phyloP scores from a whole-genome alignment of 257 asterid species.

The Solanum virginianum region DNA sequence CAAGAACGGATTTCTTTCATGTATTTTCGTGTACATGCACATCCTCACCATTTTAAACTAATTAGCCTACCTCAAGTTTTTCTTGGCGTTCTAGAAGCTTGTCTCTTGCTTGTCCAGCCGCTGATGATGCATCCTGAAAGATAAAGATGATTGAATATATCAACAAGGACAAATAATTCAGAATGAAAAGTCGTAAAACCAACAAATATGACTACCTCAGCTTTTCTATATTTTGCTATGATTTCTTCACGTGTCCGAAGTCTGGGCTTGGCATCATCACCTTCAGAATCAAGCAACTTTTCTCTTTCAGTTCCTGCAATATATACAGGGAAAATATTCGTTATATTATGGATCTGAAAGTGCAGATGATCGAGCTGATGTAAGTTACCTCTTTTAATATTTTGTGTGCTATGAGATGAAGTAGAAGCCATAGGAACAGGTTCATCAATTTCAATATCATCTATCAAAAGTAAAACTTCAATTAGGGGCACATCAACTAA shows the following conservation, averaged over 20 bases:
- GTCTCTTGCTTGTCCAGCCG: constrained; percentile 77
- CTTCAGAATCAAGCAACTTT: constrained; percentile 35
- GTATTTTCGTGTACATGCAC: background rate
- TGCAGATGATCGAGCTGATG: background rate
- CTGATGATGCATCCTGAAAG: constrained; percentile 77
- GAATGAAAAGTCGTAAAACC: background rate
- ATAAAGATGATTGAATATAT: background rate
- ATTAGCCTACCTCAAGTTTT: constrained; percentile 64
- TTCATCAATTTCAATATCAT: constrained; percentile 84
- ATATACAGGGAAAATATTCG: background rate
- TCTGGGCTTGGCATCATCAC: constrained; percentile 45
- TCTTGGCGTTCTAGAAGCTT: constrained; percentile 87
- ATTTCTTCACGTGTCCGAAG: constrained; percentile 72
- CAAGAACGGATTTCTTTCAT: background rate
- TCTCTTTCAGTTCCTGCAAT: constrained; percentile 51
- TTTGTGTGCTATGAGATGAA: constrained; percentile 30
- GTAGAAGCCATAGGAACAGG: constrained; percentile 34
- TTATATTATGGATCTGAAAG: constrained; percentile 1
- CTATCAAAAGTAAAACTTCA: constrained; percentile 19
- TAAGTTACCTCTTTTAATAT: constrained; percentile 29
- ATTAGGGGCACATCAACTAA: background rate
- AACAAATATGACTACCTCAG: constrained; percentile 39
- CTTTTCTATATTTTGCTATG: constrained; percentile 68
- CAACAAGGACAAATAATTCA: background rate
- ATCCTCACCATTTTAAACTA: background rate